Base-by-base conservation (phyloP, 768 basidiomycete species). In the Sarcomyxa edulis region DNA sequence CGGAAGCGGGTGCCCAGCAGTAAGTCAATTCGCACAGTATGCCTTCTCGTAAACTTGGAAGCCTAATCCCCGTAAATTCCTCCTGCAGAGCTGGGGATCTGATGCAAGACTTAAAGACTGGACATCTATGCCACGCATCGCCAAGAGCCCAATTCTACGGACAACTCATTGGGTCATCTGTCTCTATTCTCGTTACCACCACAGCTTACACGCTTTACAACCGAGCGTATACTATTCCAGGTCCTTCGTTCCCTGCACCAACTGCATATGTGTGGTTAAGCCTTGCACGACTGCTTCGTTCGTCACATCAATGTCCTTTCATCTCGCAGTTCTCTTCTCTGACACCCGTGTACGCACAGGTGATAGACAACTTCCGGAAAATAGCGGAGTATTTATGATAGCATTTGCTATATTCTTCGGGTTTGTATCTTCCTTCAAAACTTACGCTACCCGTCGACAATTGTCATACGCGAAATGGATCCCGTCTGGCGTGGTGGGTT, bases 51-150 rank as follows among this genome's bases (percentile, higher is more conserved):
- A 9, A 23, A 16, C 40, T 43, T 35, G n/a, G 9, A 19, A n/a
- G 26, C 5, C 24, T 35, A 26, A 39, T 29, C 11, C 7, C 7
- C 16, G 22, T 19, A 18, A 6, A 39, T 20, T 49, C 39, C 16
- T 25, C 30, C 18, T 31, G 5, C 47, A 93, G 89, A 58, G 92
- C 94, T 6, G 95, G 93, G 11, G 95, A 98, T 55, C 76, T 97
- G 7, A 97, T 98, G 95, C 95, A 98, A 65, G 95, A 98, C 60
- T 67, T 98, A 43, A 98, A 98, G 65, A 96, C 95, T 2, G 95
- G 95, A 0, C 90, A 96, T 58, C 66, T 98, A n/a, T 76, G 90
- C 39, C 76, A 73, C 46, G 93, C 93, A 7, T 94, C 92, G 16
- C 95, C 95, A 32, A 72, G 90, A 50, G 90, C 91, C 2, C 95